Evolutionary conservation across 768 basidiomycete genomes (phyloP).

Genomic region (Pisolithus orientalis): DNA sequence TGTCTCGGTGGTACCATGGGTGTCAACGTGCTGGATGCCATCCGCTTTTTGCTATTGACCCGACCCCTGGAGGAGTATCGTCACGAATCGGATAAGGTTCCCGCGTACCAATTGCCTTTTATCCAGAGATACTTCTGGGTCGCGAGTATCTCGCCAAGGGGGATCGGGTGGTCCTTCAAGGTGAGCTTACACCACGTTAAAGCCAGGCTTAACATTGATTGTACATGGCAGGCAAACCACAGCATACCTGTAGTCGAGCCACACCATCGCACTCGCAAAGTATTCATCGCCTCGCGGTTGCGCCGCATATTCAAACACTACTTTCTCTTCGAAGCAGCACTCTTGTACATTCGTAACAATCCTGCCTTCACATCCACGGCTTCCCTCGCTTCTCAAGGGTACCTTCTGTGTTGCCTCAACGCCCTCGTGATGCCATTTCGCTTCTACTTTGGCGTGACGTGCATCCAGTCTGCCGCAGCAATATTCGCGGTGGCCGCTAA

Average conservation of each 20-base stretch:
- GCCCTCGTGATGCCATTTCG: background rate
- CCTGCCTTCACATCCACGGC: background rate
- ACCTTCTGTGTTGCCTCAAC: background rate
- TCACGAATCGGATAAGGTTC: background rate
- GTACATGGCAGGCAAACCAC: no score
- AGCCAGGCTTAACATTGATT: no score
- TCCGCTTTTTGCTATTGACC: background rate
- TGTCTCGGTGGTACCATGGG: background rate
- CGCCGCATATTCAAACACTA: no score
- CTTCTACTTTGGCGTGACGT: background rate
- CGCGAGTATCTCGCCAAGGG: background rate
- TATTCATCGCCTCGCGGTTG: no score
- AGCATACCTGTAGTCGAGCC: no score
- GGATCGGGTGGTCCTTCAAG: background rate
- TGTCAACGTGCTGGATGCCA: background rate
- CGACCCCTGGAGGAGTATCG: background rate
- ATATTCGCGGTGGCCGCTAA: background rate
- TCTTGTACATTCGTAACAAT: constrained; percentile 1
- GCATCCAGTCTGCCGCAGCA: background rate
- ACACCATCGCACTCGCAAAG: no score
- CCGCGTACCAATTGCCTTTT: background rate
- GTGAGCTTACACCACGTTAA: background rate
- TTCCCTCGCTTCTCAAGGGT: background rate
- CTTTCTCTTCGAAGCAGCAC: background rate
- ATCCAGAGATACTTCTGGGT: background rate